Base-by-base conservation (phyloP, 495 filamentous ascomycete species). In the Friedmanniomyces endolithicus region DNA sequence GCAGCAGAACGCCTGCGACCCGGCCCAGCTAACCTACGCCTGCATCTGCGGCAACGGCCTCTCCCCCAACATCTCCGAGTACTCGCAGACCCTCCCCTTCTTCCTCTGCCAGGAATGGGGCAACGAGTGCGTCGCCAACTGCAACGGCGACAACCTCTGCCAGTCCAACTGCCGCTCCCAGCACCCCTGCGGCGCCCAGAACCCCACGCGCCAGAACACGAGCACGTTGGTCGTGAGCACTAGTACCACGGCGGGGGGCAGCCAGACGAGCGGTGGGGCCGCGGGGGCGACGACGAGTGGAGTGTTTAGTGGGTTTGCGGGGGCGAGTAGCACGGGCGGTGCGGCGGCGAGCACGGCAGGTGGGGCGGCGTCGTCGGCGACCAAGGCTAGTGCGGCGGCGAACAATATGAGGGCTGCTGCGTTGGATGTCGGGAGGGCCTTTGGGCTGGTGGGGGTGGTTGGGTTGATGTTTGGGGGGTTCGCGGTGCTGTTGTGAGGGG, bases 21-120 rank as follows among this genome's bases (percentile, higher is more conserved):
- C 84, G 16, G 67, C 76, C 60, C 75, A 76, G 2, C 75, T 95
- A 29, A 68, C 60, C 39, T 95, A 85, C 70, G 64, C 68, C 58
- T 95, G 89, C 64, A 68, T 88, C 63, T 95, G 89, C 74, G 75
- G 41, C 49, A 84, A 90, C 71, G 76, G 78, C 61, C 62, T 72
- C 57, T 68, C 75, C 35, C 89, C 89, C 58, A 94, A 94, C 66
- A 69, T 85, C 22, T 78, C 84, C 60, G 76, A 94, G 66, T 95
- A 86, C 76, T 85, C 85, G 20, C 78, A 85, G 64, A 95, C 89
- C 6, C 77, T 95, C 27, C 87, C 89, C 8, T 95, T 84, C 77
- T 89, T 81, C 71, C 73, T 83, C 58, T 95, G 89, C 77, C 79
- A 77, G 14, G 76, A 84, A 65, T 78, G 76, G 69, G 82, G 79